These are phyloP conservation scores for Pythium aquatile DNA, from an alignment of 352 stramenopile genomes.

Conservation along the genomic window DNA sequence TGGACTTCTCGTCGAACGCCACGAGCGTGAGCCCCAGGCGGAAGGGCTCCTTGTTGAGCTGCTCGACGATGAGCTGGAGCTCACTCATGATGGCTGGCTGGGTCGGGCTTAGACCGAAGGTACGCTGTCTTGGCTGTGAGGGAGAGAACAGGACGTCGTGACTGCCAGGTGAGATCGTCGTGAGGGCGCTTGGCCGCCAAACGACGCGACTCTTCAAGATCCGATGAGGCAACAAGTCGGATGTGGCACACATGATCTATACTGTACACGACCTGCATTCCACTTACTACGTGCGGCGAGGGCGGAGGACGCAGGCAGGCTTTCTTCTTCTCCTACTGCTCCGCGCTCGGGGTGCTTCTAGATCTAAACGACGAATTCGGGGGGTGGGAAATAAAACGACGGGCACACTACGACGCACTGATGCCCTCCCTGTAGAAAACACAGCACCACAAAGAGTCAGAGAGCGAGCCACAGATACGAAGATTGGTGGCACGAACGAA, in stretches of 20 bases:
- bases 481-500: slow-evolving; percentile 33
- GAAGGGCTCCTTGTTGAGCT: slow-evolving; percentile 93
- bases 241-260: slow-evolving; percentile 31
- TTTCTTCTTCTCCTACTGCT: neutral
- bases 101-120: neutral
- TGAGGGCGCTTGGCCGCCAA: neutral
- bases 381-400: slow-evolving; percentile 1
- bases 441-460: slow-evolving; percentile 18
- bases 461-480: neutral
- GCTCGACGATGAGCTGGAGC: slow-evolving; percentile 91
- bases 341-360: slow-evolving; percentile 20
- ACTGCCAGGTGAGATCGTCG: neutral
- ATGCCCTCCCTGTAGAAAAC: slow-evolving; percentile 53
- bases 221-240: neutral
- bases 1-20: slow-evolving; percentile 94
- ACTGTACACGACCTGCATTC: slow-evolving; percentile 26
- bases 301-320: neutral
- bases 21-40: slow-evolving; percentile 85
- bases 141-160: neutral
- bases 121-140: neutral
- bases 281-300: slow-evolving; percentile 1
- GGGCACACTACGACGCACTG: slow-evolving; percentile 62
- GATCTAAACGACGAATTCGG: slow-evolving; percentile 20
- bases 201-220: slow-evolving; percentile 25
- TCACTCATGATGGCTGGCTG: slow-evolving; percentile 68